These are phyloP conservation scores for Aspergillus funiculosus DNA, from an alignment of 495 filamentous ascomycete genomes.

Conservation along the genomic window DNA sequence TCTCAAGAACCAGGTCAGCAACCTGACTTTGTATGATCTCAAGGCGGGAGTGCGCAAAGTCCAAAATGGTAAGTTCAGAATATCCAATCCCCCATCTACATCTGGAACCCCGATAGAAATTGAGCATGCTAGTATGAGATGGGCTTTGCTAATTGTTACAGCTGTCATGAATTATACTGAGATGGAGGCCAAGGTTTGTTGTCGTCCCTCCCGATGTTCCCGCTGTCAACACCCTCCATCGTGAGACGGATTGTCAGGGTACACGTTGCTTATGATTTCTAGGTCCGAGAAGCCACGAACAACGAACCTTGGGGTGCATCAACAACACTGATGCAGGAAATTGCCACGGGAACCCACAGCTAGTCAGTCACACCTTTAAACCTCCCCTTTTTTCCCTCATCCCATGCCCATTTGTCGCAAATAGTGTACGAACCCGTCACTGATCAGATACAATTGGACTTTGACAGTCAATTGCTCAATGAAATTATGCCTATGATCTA, in stretches of 20 bases:
- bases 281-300: conserved; percentile 95
- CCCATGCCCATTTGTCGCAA: conserved; percentile 9
- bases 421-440: conserved; percentile 2
- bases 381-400: too few species aligned
- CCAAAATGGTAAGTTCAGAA: conserved; percentile 73
- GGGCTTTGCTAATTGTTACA: conserved; percentile 32
- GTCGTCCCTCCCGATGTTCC: conserved; percentile 10
- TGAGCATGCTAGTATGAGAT: neutral
- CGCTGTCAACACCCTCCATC: neutral
- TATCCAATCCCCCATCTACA: too few species aligned
- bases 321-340: conserved; percentile 90
- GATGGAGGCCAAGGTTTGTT: conserved; percentile 91
- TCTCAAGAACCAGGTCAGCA: conserved; percentile 84
- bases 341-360: conserved; percentile 94
- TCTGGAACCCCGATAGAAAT: too few species aligned
- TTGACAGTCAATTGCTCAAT: conserved; percentile 80
- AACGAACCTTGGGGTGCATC: conserved; percentile 97
- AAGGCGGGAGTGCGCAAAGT: conserved; percentile 97
- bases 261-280: conserved; percentile 18
- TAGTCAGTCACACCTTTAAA: too few species aligned
- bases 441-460: conserved; percentile 11
- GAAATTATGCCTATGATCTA: conserved; percentile 99
- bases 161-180: conserved; percentile 99
- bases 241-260: conserved; percentile 1
- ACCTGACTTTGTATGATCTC: conserved; percentile 91